These are phyloP conservation scores for Lactifluus pinguis DNA, from an alignment of 768 basidiomycete species.

Conservation along the genomic window DNA sequence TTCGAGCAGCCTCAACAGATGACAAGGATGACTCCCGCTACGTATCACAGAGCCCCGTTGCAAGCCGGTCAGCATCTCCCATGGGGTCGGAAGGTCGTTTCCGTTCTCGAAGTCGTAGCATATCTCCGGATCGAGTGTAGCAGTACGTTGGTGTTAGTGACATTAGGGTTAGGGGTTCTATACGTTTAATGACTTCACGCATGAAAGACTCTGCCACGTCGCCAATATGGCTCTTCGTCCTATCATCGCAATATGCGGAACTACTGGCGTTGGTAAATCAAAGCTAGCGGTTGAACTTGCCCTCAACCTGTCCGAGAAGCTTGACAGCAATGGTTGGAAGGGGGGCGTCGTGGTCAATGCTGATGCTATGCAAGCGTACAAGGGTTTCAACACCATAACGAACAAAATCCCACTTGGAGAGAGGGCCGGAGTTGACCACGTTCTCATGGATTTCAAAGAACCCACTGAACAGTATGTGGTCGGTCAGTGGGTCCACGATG, in stretches of 20 bases:
- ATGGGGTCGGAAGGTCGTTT: slow-evolving; percentile 13
- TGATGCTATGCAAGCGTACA: slow-evolving; percentile 96
- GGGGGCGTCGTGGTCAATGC: slow-evolving; percentile 84
- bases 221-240: slow-evolving; percentile 41
- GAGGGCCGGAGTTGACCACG: slow-evolving; percentile 74
- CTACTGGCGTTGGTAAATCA: slow-evolving; percentile 95
- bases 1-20: slow-evolving; percentile 34
- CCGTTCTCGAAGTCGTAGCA: slow-evolving; percentile 31
- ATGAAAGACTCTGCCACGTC: neutral
- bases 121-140: slow-evolving; percentile 40
- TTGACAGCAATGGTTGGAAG: slow-evolving; percentile 35
- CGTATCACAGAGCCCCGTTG: slow-evolving; percentile 38
- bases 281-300: slow-evolving; percentile 87
- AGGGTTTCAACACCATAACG: slow-evolving; percentile 85
- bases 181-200: too few relatives aligned
- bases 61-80: slow-evolving; percentile 29
- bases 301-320: slow-evolving; percentile 37
- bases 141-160: slow-evolving; percentile 17
- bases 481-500: slow-evolving; percentile 82
- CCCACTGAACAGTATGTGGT: slow-evolving; percentile 85
- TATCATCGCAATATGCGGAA: slow-evolving; percentile 81
- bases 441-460: slow-evolving; percentile 78
- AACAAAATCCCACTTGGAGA: slow-evolving; percentile 83
- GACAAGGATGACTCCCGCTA: slow-evolving; percentile 60
- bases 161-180: slow-evolving; percentile 1